Conservation (phyloP, 805 yeast genomes). For the Metschnikowia gelsemii region DNA sequence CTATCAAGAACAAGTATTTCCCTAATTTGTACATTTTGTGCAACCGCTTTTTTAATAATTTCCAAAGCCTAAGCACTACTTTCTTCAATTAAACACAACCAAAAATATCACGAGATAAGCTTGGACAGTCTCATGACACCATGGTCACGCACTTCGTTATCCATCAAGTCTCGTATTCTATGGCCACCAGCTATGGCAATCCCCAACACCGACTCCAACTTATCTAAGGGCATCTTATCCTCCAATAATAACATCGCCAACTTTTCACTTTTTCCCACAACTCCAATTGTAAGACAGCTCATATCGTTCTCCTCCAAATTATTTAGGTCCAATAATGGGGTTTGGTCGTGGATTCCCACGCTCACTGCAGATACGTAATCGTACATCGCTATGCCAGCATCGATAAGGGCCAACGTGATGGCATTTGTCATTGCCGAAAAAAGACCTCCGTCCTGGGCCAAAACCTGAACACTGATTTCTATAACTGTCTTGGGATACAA, state of each 20-base stretch:
- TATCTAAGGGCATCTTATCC: conserved; percentile 80
- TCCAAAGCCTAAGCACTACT: background rate
- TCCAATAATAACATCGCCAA: conserved; percentile 75
- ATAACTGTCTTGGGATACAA: conserved; percentile 83
- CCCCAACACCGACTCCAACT: conserved; percentile 70
- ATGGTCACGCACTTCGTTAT: conserved; percentile 72
- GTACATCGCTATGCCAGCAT: conserved; percentile 93
- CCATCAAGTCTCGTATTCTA: conserved; percentile 80
- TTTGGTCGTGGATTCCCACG: conserved; percentile 75
- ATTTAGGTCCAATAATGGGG: conserved; percentile 79
- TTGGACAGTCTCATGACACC: conserved; percentile 60
- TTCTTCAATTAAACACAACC: too few relatives aligned
- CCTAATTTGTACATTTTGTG: too few relatives aligned
- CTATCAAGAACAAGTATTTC: too few relatives aligned
- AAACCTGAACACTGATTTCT: conserved; percentile 69
- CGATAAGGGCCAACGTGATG: conserved; percentile 82
- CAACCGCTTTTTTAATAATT: too few relatives aligned
- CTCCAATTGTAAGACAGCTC: conserved; percentile 78
- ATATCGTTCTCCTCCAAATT: conserved; percentile 80
- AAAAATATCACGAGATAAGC: conserved; percentile 20
- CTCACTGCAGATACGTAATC: conserved; percentile 82
- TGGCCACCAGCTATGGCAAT: conserved; percentile 88
- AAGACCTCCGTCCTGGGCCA: conserved; percentile 89
- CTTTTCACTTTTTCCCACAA: conserved; percentile 79
- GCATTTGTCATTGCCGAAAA: conserved; percentile 80